These are phyloP conservation scores for Ophioceras dolichostomum DNA, from an alignment of 2,329 filamentous ascomycete species.

Conservation along the genomic window DNA sequence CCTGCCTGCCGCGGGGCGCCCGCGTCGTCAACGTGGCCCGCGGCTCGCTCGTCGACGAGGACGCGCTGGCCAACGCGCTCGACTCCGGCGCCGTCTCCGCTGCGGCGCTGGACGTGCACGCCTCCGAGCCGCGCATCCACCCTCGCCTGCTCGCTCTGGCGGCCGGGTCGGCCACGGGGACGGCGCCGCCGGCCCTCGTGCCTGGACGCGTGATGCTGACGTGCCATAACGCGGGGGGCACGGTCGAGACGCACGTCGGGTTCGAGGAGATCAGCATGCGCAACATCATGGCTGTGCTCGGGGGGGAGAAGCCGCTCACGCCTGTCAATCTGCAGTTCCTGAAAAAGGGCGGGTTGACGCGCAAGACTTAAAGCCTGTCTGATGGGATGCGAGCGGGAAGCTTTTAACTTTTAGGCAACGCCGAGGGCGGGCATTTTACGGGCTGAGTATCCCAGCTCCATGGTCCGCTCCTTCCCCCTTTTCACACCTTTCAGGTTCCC, in stretches of 20 bases:
- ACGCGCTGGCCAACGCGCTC: constrained; percentile 46
- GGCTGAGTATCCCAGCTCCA: too few species aligned
- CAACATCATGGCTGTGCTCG: constrained; percentile 50
- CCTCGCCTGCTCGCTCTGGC: constrained; percentile 18
- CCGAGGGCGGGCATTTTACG: background rate
- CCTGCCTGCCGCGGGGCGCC: constrained; percentile 37
- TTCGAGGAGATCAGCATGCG: constrained; percentile 56
- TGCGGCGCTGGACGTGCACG: constrained; percentile 53
- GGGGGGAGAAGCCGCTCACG: constrained; percentile 37
- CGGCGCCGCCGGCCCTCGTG: constrained; percentile 4
- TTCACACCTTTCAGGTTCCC: too few species aligned
- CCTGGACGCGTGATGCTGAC: constrained; percentile 45
- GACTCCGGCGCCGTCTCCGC: constrained; percentile 34
- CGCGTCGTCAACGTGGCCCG: constrained; percentile 55
- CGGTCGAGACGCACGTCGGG: constrained; percentile 51
- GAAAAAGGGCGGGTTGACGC: constrained; percentile 9
- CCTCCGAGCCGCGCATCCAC: constrained; percentile 43
- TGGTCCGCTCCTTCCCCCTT: too few species aligned
- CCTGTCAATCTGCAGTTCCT: constrained; percentile 51
- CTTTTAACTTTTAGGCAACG: background rate
- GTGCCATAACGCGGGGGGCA: constrained; percentile 57
- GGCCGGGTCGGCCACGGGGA: background rate
- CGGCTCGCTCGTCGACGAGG: constrained; percentile 52
- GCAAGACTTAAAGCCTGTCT: too few species aligned
- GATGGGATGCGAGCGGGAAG: too few species aligned